These are phyloP conservation scores for Pyrenophora graminea DNA, from an alignment of 2,329 filamentous ascomycete species.

Conservation along the genomic window DNA sequence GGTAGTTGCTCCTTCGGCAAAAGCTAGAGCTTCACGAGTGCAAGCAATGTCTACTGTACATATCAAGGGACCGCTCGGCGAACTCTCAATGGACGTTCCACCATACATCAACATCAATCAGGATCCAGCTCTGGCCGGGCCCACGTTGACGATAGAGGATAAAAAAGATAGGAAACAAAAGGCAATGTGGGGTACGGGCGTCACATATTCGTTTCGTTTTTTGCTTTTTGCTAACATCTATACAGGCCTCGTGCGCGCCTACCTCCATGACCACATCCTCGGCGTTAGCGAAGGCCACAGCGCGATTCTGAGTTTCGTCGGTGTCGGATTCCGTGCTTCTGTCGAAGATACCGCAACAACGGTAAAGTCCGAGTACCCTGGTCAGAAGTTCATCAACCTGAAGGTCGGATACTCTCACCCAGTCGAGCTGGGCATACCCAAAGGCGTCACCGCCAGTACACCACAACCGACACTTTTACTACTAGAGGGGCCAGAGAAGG, in stretches of 20 bases:
- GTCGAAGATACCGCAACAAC: constrained; percentile 77
- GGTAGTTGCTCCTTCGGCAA: constrained; percentile 65
- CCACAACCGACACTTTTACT: constrained; percentile 91
- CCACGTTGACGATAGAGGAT: constrained; percentile 72
- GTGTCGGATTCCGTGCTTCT: constrained; percentile 91
- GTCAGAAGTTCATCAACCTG: constrained; percentile 85
- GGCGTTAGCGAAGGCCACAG: constrained; percentile 97
- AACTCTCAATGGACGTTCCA: constrained; percentile 77
- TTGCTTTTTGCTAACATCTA: constrained; percentile 5
- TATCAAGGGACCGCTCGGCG: constrained; percentile 80
- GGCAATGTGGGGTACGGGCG: constrained; percentile 85
- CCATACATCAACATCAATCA: constrained; percentile 74
- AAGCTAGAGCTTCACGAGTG: constrained; percentile 63
- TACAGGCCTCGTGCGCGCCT: constrained; percentile 83
- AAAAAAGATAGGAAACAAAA: constrained; percentile 72
- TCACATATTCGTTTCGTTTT: constrained; percentile 2
- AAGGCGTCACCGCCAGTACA: constrained; percentile 81
- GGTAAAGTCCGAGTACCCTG: constrained; percentile 68
- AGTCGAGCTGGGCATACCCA: constrained; percentile 83
- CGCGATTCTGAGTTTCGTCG: constrained; percentile 87
- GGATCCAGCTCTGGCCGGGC: constrained; percentile 66
- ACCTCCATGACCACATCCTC: constrained; percentile 86
- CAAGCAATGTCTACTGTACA: constrained; percentile 70
- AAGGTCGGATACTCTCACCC: constrained; percentile 98
- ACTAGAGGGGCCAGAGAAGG: constrained; percentile 83